phyloP scores from a whole-genome alignment of 2,329 filamentous ascomycete genomes.

The Fusarium abutilonis region DNA sequence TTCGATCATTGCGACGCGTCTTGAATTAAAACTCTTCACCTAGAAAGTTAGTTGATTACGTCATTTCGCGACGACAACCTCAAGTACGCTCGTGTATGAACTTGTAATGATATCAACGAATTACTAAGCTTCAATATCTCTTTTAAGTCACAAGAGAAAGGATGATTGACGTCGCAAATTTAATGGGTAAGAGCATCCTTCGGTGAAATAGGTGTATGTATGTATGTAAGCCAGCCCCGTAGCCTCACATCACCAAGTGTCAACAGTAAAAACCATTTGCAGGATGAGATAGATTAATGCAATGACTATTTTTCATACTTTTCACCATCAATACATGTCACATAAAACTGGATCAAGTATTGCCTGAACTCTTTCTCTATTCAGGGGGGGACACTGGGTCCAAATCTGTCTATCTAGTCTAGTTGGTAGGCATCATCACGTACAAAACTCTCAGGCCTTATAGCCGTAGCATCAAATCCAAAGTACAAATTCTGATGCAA shows the following conservation, averaged over 20 bases:
- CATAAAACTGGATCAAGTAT: background rate
- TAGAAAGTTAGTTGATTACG: conserved; percentile 1
- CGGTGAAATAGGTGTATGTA: too few species aligned
- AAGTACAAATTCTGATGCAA: background rate
- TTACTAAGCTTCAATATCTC: too few species aligned
- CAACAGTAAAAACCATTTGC: too few species aligned
- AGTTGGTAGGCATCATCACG: background rate
- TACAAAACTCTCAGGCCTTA: background rate
- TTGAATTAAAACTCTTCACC: background rate
- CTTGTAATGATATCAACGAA: too few species aligned
- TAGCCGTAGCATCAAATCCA: background rate
- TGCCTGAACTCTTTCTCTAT: background rate
- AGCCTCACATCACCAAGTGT: too few species aligned
- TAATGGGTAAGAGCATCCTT: too few species aligned
- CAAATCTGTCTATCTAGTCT: background rate
- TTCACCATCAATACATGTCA: background rate
- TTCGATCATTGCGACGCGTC: background rate
- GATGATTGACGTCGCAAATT: too few species aligned
- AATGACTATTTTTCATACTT: too few species aligned
- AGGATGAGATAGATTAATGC: too few species aligned
- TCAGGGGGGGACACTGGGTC: background rate
- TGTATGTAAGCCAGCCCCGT: too few species aligned
- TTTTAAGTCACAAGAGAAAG: too few species aligned
- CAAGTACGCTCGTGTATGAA: too few species aligned
- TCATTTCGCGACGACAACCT: background rate